Evolutionary conservation across 305 asterid genomes (phyloP).

Genomic region (Solanum chacoense): DNA sequence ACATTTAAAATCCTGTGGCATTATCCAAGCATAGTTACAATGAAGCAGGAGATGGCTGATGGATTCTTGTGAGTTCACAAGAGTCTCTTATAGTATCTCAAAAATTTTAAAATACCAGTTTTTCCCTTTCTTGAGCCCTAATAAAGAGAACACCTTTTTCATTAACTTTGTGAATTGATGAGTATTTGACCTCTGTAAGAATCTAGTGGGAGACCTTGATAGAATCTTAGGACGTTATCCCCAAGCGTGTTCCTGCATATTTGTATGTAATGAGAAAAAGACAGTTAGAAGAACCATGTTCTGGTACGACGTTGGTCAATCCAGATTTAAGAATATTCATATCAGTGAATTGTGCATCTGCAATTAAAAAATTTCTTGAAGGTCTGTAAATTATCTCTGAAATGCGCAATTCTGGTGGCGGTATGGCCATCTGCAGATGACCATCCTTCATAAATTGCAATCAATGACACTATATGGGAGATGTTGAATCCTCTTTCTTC

Average conservation of each 20-base stretch:
- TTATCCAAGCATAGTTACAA: background rate
- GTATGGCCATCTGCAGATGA: background rate
- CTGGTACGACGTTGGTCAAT: background rate
- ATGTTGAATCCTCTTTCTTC: background rate
- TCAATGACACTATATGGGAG: background rate
- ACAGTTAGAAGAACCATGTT: background rate
- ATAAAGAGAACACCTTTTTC: background rate
- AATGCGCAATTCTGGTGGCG: background rate
- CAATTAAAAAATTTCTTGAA: background rate
- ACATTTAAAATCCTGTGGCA: background rate
- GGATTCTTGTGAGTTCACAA: background rate
- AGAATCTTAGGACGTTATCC: background rate
- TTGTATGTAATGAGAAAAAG: background rate
- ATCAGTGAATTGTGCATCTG: background rate
- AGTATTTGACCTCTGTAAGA: background rate
- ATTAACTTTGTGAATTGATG: background rate
- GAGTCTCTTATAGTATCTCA: background rate
- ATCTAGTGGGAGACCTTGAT: background rate
- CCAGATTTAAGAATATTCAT: background rate
- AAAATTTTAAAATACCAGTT: background rate
- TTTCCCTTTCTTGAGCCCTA: background rate
- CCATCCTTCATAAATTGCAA: background rate
- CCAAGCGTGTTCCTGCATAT: background rate
- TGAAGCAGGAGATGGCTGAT: background rate
- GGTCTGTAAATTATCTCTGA: background rate